A percentile compares a stretch with the other conserved stretches of the same genome.
Conservation (phyloP, 129 eudicot species). For the Helianthus tuberosus region DNA sequence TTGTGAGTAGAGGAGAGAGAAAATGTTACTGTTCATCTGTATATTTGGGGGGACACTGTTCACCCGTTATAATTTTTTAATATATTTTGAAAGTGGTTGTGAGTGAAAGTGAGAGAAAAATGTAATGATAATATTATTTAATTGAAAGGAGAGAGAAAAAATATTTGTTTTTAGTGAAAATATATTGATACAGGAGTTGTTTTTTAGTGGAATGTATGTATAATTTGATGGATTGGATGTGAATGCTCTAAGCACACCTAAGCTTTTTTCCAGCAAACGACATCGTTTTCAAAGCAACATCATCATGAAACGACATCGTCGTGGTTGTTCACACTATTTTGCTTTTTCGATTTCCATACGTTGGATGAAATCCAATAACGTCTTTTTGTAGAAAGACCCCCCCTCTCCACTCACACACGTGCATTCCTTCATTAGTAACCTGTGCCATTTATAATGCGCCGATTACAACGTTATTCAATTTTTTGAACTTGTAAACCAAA, state of each 20-base stretch:
- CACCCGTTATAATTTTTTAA: too few relatives aligned
- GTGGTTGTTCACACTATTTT: slow-evolving; percentile 13
- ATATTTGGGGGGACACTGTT: too few relatives aligned
- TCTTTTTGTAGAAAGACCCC: slow-evolving; percentile 26
- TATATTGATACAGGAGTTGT: too few relatives aligned
- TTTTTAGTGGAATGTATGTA: too few relatives aligned
- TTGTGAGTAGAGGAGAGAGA: too few relatives aligned
- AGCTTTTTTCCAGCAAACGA: slow-evolving; percentile 17
- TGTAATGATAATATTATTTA: too few relatives aligned
- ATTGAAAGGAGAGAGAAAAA: too few relatives aligned
- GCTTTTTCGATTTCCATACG: slow-evolving; percentile 44
- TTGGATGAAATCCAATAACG: slow-evolving; percentile 38
- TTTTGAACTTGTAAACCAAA: not conserved
- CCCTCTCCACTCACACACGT: slow-evolving; percentile 45
- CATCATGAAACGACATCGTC: slow-evolving; percentile 41
- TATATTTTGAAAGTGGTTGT: too few relatives aligned
- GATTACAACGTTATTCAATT: not conserved
- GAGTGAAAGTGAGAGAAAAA: too few relatives aligned
- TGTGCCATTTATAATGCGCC: slow-evolving; percentile 33
- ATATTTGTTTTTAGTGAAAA: too few relatives aligned
- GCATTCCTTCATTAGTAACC: slow-evolving; percentile 22
- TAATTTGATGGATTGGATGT: too few relatives aligned
- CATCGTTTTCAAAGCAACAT: slow-evolving; percentile 21
- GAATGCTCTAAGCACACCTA: slow-evolving; percentile 20
- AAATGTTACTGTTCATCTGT: too few relatives aligned